These are phyloP conservation scores for Coemansia sp. DNA, from an alignment of 192 early-diverging fungal species.

Conservation along the genomic window DNA sequence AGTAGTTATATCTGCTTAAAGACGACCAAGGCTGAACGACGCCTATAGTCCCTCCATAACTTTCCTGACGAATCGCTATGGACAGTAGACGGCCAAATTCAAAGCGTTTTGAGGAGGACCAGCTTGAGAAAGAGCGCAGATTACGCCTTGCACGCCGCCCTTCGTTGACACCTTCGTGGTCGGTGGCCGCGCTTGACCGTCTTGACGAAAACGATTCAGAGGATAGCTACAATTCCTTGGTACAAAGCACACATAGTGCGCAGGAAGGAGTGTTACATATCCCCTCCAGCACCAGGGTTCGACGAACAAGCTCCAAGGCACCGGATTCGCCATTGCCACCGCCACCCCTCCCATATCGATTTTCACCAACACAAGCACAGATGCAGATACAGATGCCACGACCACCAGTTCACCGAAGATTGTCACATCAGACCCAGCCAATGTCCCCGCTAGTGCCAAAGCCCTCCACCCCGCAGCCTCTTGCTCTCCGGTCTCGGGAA, in stretches of 20 bases:
- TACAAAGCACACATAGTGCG: neutral
- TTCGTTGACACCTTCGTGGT: conserved; percentile 36
- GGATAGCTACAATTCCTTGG: conserved; percentile 1
- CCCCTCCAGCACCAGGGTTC: neutral
- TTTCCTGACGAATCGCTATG: neutral
- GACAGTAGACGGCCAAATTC: neutral
- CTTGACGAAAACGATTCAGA: neutral
- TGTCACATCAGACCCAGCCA: neutral
- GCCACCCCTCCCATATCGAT: conserved; percentile 10
- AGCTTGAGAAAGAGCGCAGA: conserved; percentile 23
- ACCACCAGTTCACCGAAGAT: neutral
- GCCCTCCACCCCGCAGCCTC: conserved; percentile 10
- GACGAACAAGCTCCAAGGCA: conserved; percentile 5
- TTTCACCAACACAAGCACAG: neutral
- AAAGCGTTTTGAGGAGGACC: conserved; percentile 4
- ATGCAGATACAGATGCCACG: neutral
- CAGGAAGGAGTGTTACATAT: neutral
- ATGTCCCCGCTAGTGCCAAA: conserved; percentile 12
- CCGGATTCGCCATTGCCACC: conserved; percentile 28
- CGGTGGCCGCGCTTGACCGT: conserved; percentile 11
- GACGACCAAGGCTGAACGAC: neutral
- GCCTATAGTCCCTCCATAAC: neutral
- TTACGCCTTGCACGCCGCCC: conserved; percentile 23
- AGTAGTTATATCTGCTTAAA: neutral
- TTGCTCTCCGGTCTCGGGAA: neutral